phyloP scores from a whole-genome alignment of 1,139 yeast genomes.

The Candida dubliniensis region DNA sequence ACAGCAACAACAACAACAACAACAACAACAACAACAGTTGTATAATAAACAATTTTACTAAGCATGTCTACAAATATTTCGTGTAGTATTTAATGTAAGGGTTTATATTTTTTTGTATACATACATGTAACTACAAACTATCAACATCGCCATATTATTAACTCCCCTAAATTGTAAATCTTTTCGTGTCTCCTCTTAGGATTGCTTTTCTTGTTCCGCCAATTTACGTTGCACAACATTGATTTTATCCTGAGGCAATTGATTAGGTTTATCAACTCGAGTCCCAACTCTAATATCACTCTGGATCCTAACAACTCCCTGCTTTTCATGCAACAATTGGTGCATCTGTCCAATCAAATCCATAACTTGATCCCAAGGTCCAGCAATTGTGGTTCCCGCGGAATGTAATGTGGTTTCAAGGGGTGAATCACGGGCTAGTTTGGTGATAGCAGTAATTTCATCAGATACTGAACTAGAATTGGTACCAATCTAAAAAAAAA shows the following conservation, averaged over 20 bases:
- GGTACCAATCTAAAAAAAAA: slow-evolving; percentile 60
- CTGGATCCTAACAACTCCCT: slow-evolving; percentile 74
- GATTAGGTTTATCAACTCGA: slow-evolving; percentile 60
- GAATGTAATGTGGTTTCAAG: slow-evolving; percentile 74
- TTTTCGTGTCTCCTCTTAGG: not conserved
- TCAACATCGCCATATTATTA: no score
- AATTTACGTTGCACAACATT: slow-evolving; percentile 58
- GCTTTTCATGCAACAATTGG: slow-evolving; percentile 57
- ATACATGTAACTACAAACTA: no score
- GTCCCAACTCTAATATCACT: slow-evolving; percentile 86
- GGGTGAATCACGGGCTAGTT: slow-evolving; percentile 57
- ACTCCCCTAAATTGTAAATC: no score
- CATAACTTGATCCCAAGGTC: slow-evolving; percentile 90
- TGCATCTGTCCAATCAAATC: slow-evolving; percentile 78
- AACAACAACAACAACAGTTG: not conserved
- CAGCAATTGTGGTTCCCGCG: slow-evolving; percentile 89
- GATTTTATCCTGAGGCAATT: slow-evolving; percentile 66
- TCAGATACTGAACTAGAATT: slow-evolving; percentile 74
- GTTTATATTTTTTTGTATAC: no score
- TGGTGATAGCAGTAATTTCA: slow-evolving; percentile 70
- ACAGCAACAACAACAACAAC: not conserved
- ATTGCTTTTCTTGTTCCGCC: slow-evolving; percentile 2
- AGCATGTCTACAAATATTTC: not conserved
- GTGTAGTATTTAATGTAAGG: no score
- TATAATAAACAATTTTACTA: slow-evolving; percentile 3